Evolutionary conservation across 305 asterid species (phyloP).

Genomic region (Fraxinus sp.): DNA sequence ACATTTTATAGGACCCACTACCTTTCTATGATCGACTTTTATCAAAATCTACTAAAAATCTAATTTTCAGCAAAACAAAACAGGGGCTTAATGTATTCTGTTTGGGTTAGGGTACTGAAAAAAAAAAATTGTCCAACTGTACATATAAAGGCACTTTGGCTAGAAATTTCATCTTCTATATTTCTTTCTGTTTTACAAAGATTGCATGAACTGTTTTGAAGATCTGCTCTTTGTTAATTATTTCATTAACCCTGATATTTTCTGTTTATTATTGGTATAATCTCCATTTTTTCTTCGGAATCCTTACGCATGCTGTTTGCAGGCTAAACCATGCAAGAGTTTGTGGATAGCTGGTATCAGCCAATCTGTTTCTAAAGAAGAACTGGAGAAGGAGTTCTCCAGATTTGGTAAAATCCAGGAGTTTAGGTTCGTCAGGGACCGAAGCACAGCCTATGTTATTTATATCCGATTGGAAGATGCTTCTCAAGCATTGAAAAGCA

Average conservation of each 20-base stretch:
- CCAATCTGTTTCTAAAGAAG: slow-evolving; percentile 73
- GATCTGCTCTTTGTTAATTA: not conserved
- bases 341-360: slow-evolving; percentile 95
- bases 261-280: not conserved
- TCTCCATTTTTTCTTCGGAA: not conserved
- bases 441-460: slow-evolving; percentile 80
- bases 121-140: not conserved
- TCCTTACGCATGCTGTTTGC: slow-evolving; percentile 33
- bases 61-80: not conserved
- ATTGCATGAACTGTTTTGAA: not conserved
- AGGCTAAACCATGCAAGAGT: slow-evolving; percentile 96
- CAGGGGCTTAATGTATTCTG: not conserved
- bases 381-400: slow-evolving; percentile 75
- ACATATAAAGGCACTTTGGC: not conserved
- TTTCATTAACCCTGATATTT: not conserved
- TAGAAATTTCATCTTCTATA: not conserved
- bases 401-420: slow-evolving; percentile 83
- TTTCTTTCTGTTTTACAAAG: not conserved
- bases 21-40: not conserved
- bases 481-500: slow-evolving; percentile 62
- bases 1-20: not conserved
- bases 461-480: slow-evolving; percentile 80
- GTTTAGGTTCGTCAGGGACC: slow-evolving; percentile 74
- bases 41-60: not conserved
- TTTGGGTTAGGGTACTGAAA: not conserved